Conservation (phyloP, 352 stramenopile species). For the Salisapilia sapeloensis region DNA sequence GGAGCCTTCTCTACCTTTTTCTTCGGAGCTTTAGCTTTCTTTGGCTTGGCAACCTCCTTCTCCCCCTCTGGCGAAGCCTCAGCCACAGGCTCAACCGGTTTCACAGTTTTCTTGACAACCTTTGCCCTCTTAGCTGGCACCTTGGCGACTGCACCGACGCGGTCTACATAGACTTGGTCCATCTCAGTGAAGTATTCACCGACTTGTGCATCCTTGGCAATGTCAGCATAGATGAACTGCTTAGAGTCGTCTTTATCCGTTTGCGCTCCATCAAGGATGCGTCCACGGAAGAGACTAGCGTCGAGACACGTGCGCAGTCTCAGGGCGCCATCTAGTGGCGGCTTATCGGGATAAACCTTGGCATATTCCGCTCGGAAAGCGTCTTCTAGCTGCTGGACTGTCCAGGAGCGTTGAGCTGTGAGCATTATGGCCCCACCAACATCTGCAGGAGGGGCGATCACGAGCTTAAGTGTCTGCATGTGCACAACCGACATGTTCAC, state of each 20-base stretch:
- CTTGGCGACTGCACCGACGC: background rate
- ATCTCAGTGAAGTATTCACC: conserved; percentile 62
- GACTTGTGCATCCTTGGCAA: conserved; percentile 62
- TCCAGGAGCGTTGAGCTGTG: too few relatives aligned
- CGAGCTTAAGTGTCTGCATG: too few relatives aligned
- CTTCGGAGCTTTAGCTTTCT: conserved; percentile 4
- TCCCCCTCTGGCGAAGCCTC: conserved; percentile 1
- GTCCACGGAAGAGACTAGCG: conserved; percentile 29
- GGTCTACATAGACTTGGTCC: conserved; percentile 57
- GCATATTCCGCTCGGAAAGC: conserved; percentile 42
- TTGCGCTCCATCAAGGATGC: conserved; percentile 8
- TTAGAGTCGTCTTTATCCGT: conserved; percentile 2
- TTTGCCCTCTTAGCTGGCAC: conserved; percentile 7
- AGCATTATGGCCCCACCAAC: too few relatives aligned
- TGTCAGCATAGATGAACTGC: conserved; percentile 39
- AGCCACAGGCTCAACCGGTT: background rate
- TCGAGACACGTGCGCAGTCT: conserved; percentile 60
- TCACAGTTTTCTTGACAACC: conserved; percentile 1
- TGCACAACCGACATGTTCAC: too few relatives aligned
- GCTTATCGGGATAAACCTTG: conserved; percentile 35
- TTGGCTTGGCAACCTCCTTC: background rate
- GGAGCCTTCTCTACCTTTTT: background rate
- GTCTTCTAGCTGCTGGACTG: conserved; percentile 20
- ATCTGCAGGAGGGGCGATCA: too few relatives aligned
- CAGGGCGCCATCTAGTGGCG: conserved; percentile 21